Conservation (phyloP, 352 stramenopile genomes). For the Phytophthora podocarpi region DNA sequence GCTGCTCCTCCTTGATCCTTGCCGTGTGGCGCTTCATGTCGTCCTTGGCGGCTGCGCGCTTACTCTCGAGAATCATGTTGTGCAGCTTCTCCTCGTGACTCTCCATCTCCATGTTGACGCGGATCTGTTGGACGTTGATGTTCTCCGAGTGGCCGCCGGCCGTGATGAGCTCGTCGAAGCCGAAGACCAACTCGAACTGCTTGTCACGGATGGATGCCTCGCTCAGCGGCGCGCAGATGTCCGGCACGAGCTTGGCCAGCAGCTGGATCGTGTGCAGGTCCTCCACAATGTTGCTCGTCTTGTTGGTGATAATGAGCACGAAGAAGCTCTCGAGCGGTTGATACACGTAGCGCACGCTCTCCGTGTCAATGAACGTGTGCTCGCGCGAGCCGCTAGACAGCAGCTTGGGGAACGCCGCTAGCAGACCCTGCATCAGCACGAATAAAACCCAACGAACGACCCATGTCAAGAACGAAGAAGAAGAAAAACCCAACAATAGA, state of each 20-base stretch:
- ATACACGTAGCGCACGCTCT: slow-evolving; percentile 98
- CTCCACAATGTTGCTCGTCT: slow-evolving; percentile 99
- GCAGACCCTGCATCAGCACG: slow-evolving; percentile 84
- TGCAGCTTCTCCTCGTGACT: slow-evolving; percentile 99
- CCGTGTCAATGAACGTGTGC: slow-evolving; percentile 99
- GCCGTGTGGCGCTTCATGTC: slow-evolving; percentile 90
- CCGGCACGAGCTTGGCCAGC: slow-evolving; percentile 97
- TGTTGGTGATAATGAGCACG: slow-evolving; percentile 99
- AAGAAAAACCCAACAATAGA: not conserved
- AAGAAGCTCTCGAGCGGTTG: slow-evolving; percentile 98
- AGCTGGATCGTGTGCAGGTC: slow-evolving; percentile 98
- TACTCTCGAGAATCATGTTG: slow-evolving; percentile 98
- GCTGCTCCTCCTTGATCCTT: slow-evolving; percentile 89
- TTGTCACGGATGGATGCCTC: slow-evolving; percentile 96
- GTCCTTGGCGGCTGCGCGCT: slow-evolving; percentile 89
- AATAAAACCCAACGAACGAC: not conserved
- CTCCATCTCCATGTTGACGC: slow-evolving; percentile 99
- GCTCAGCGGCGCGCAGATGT: slow-evolving; percentile 93
- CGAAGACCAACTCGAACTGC: slow-evolving; percentile 99
- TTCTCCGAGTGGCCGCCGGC: slow-evolving; percentile 97
- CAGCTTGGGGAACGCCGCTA: slow-evolving; percentile 99
- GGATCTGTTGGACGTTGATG: slow-evolving; percentile 93
- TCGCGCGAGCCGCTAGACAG: slow-evolving; percentile 93
- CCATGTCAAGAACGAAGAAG: not conserved
- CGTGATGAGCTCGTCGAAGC: slow-evolving; percentile 99